phyloP scores from a whole-genome alignment of 2,329 filamentous ascomycete genomes.

The Diaporthe sp. region DNA sequence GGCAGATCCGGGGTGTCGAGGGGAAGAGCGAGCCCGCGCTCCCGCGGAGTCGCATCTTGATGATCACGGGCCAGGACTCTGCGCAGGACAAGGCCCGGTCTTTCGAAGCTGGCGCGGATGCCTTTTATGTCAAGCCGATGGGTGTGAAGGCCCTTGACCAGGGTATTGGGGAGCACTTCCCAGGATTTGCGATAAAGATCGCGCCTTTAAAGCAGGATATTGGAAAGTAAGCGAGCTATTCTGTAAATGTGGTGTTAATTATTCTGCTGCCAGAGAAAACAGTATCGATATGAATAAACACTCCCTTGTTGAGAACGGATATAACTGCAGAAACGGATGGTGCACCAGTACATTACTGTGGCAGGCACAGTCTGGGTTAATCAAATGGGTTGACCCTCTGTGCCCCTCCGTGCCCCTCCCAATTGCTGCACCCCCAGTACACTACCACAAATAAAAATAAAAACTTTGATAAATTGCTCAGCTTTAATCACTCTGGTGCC shows the following conservation, averaged over 20 bases:
- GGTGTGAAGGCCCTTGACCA: conserved; percentile 26
- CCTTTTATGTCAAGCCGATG: conserved; percentile 35
- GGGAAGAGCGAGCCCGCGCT: conserved; percentile 41
- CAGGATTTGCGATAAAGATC: neutral
- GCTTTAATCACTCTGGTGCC: no score
- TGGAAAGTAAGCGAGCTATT: neutral
- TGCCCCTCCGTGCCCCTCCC: no score
- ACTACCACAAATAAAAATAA: no score
- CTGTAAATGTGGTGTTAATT: neutral
- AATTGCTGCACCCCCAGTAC: no score
- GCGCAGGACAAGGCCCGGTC: conserved; percentile 15
- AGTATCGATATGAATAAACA: no score
- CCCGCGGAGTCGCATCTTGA: conserved; percentile 29
- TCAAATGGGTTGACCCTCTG: no score
- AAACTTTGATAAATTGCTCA: no score
- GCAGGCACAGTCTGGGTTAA: no score
- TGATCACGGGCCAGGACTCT: conserved; percentile 41
- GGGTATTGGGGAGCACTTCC: conserved; percentile 12
- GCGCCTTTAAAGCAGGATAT: neutral
- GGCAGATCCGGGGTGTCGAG: conserved; percentile 54
- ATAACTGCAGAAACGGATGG: no score
- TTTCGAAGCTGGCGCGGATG: conserved; percentile 29
- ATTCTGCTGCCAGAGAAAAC: no score
- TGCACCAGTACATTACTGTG: no score
- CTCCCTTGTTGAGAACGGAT: no score